These are phyloP conservation scores for Nyctanthes arbortristis DNA, from an alignment of 257 asterid genomes.

Conservation along the genomic window DNA sequence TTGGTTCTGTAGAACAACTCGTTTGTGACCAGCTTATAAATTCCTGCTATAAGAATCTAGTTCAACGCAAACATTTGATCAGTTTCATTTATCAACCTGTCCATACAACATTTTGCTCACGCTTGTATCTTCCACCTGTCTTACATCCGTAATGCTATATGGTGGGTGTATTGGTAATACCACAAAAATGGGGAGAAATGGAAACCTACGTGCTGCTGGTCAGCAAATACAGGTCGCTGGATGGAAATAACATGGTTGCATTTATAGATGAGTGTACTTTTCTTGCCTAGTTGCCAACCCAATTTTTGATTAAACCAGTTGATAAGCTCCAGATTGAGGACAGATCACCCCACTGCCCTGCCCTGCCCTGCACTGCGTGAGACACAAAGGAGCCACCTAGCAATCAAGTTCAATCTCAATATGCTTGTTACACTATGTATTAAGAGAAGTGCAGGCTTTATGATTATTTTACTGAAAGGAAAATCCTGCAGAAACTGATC, in stretches of 20 bases:
- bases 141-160: neutral
- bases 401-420: neutral
- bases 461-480: neutral
- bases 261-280: neutral
- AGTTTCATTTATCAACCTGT: neutral
- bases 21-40: neutral
- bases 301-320: neutral
- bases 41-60: neutral
- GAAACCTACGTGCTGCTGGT: neutral
- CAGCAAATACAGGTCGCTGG: neutral
- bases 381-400: neutral
- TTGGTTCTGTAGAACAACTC: too few relatives aligned
- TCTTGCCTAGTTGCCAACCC: neutral
- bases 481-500: slow-evolving; percentile 23
- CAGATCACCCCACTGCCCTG: neutral
- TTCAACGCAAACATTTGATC: neutral
- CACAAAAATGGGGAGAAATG: neutral
- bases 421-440: too few relatives aligned
- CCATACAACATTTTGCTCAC: neutral
- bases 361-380: too few relatives aligned
- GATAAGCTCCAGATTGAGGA: neutral
- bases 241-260: neutral
- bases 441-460: neutral
- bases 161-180: neutral
- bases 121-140: neutral